Conservation (phyloP, 495 filamentous ascomycete genomes). For the Penicillium manginii region DNA sequence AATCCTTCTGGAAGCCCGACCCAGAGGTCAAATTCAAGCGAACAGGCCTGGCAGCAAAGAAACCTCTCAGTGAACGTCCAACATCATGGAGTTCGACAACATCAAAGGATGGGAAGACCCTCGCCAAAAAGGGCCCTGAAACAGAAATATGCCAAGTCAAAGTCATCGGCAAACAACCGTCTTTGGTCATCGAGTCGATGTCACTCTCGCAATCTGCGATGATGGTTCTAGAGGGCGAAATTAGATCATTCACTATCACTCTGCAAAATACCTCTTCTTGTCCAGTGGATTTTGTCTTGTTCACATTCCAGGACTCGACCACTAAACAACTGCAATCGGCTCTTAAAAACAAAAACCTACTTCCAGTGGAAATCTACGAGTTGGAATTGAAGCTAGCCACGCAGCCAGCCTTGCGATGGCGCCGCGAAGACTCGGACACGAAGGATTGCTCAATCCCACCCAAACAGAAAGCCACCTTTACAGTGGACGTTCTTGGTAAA, state of each 20-base stretch:
- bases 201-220: constrained; percentile 83
- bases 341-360: constrained; percentile 72
- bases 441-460: constrained; percentile 63
- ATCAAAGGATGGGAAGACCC: constrained; percentile 44
- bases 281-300: constrained; percentile 79
- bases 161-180: constrained; percentile 78
- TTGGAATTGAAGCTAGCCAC: constrained; percentile 75
- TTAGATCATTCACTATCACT: constrained; percentile 74
- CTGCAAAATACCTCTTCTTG: constrained; percentile 77
- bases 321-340: constrained; percentile 74
- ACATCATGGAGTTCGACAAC: constrained; percentile 56
- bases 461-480: constrained; percentile 70
- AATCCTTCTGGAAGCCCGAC: constrained; percentile 72
- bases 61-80: constrained; percentile 56
- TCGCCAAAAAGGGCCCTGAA: constrained; percentile 41
- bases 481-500: constrained; percentile 83
- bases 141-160: constrained; percentile 54
- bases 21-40: constrained; percentile 73
- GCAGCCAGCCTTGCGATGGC: constrained; percentile 72
- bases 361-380: constrained; percentile 79
- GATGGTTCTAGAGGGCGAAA: constrained; percentile 90
- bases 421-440: constrained; percentile 52
- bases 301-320: constrained; percentile 89
- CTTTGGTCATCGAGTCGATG: constrained; percentile 72
- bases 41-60: constrained; percentile 66